Percentiles rank a stretch among this genome's conserved stretches.
These are phyloP conservation scores for Plenodomus biglobosus DNA, from an alignment of 2,329 filamentous ascomycete species.

Conservation along the genomic window DNA sequence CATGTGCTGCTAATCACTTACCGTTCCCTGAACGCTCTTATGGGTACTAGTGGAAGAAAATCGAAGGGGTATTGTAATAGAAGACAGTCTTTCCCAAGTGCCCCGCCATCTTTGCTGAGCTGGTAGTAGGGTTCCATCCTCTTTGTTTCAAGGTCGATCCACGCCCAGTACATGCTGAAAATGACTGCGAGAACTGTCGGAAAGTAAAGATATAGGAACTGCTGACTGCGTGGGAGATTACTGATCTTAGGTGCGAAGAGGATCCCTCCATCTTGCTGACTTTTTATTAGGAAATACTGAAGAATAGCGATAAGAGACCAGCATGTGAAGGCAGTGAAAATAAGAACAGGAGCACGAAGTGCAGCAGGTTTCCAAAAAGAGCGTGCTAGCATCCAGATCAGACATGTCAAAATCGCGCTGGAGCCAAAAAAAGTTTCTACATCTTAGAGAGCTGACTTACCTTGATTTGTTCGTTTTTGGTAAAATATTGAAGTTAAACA, in stretches of 20 bases:
- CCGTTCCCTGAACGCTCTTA: conserved; percentile 43
- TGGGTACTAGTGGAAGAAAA: conserved; percentile 49
- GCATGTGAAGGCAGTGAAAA: conserved; percentile 13
- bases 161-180: conserved; percentile 60
- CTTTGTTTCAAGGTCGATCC: conserved; percentile 62
- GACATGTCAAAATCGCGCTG: too few relatives aligned
- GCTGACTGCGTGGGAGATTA: conserved; percentile 45
- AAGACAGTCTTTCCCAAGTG: conserved; percentile 50
- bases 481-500: too few relatives aligned
- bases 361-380: conserved; percentile 26
- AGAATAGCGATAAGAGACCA: conserved; percentile 47
- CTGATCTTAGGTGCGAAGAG: conserved; percentile 42
- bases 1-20: conserved; percentile 7
- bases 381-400: too few relatives aligned
- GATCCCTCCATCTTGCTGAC: conserved; percentile 48
- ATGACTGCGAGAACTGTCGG: conserved; percentile 58
- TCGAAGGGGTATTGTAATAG: conserved; percentile 59
- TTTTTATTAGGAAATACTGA: conserved; percentile 50
- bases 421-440: too few relatives aligned
- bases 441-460: too few relatives aligned
- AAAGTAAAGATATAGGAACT: conserved; percentile 52
- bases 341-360: conserved; percentile 15
- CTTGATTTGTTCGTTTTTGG: too few relatives aligned
- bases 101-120: conserved; percentile 52
- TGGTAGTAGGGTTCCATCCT: conserved; percentile 63